Evolutionary conservation across 2,329 filamentous ascomycete genomes (phyloP), one percentile per base, ranked within the genome.

Genomic region (Sporothrix euskadiensis): DNA sequence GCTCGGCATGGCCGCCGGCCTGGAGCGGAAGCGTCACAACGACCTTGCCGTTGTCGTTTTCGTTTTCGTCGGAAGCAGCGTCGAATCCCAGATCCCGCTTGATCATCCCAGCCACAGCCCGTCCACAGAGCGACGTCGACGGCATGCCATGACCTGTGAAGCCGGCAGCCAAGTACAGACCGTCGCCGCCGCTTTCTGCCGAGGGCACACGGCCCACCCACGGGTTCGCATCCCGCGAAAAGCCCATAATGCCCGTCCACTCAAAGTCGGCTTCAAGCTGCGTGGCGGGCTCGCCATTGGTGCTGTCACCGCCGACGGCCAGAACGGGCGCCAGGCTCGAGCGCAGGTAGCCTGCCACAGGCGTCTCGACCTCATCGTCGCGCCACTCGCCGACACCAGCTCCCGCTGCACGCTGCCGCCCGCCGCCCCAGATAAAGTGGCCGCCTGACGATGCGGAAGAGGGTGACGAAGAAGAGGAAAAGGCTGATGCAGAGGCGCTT

Each of bases 171-270:
- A 93, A 76, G 83, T 85, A 93, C 71, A 93, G 76, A 0, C 90
- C 89, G 22, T 81, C 83, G n/a, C 85, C 88, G 5, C 35, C 49
- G 22, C 35, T 39, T 19, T 47, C 9, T 16, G 30, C 32, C 86
- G 81, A 32, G 0, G 90, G 89, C n/a, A 94, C 87, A 10, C 82
- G 81, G 0, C 92, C 92, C 1, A 94, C 90, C 89, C 90, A 94
- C 0, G 92, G 91, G 69, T 86, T 80, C 0, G 86, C 83, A 79
- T 94, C 92, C 7, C 89, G 83, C 41, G 88, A 89, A 80, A 89
- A 94, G 0, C 90, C 92, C 92, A 94, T 94, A 76, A 94, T 91
- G 0, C 92, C 92, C 1, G 91, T 92, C 92, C 92, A 95, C 79
- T 92, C 89, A 79, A 87, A 88, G 41, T 86, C 81, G 10, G 87